Percentiles rank a stretch among this genome's conserved stretches.
These are phyloP conservation scores for Saccharum officinarum DNA, from an alignment of 176 grass and related monocot genomes.

Conservation along the genomic window DNA sequence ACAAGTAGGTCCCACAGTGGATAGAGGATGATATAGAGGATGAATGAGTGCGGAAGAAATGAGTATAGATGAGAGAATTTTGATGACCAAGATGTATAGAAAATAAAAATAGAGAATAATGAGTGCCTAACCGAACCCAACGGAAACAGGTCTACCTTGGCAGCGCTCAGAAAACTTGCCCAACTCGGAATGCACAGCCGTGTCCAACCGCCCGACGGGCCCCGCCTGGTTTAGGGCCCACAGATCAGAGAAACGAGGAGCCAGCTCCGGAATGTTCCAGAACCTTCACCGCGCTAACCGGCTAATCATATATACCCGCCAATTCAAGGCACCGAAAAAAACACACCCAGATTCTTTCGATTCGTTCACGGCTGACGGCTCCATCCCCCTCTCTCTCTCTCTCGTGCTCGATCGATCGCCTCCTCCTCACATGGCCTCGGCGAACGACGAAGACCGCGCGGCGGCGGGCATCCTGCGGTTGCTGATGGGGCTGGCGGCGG, in stretches of 20 bases:
- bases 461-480: constrained; percentile 39
- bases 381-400: not conserved
- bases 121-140: too few relatives aligned
- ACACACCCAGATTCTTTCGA: not conserved
- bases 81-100: too few relatives aligned
- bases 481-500: constrained; percentile 16
- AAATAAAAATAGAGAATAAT: too few relatives aligned
- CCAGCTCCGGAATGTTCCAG: constrained; percentile 39
- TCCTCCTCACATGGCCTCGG: constrained; percentile 40
- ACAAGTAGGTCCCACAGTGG: too few relatives aligned
- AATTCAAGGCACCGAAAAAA: not conserved
- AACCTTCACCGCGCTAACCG: not conserved
- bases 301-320: constrained; percentile 2
- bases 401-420: not conserved
- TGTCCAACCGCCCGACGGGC: not conserved
- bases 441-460: constrained; percentile 25
- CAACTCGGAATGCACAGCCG: not conserved
- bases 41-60: too few relatives aligned
- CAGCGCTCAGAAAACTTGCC: not conserved
- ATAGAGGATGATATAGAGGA: too few relatives aligned
- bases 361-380: constrained; percentile 11
- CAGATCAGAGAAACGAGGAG: constrained; percentile 27
- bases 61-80: too few relatives aligned
- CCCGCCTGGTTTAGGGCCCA: not conserved
- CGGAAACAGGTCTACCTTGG: not conserved